Conservation (phyloP, 2,329 filamentous ascomycete species). For the Beauveria asiatica region DNA sequence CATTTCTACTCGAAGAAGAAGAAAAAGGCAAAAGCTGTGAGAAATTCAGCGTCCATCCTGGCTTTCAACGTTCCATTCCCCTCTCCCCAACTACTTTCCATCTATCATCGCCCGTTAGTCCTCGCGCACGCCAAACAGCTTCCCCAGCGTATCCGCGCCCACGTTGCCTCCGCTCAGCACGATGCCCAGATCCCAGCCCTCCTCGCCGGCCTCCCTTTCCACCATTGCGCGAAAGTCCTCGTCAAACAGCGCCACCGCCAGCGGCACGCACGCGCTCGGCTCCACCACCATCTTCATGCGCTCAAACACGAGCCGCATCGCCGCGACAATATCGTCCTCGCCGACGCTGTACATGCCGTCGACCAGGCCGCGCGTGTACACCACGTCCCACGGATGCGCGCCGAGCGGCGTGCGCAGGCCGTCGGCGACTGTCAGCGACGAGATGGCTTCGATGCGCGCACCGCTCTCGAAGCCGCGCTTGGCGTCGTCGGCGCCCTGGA, state of each 20-base stretch:
- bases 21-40: too few species aligned
- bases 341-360: conserved; percentile 61
- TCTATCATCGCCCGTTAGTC: too few species aligned
- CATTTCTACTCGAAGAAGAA: too few species aligned
- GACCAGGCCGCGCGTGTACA: conserved; percentile 60
- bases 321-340: conserved; percentile 72
- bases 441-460: conserved; percentile 57
- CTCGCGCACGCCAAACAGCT: conserved; percentile 32
- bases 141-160: conserved; percentile 43
- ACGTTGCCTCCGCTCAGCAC: conserved; percentile 56
- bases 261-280: conserved; percentile 73
- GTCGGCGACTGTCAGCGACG: conserved; percentile 76
- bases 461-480: conserved; percentile 59
- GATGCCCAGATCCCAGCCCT: conserved; percentile 63
- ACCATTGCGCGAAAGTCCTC: conserved; percentile 71
- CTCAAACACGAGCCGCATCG: conserved; percentile 74
- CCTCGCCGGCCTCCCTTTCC: conserved; percentile 58
- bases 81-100: too few species aligned
- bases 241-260: conserved; percentile 77
- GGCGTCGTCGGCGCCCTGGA: conserved; percentile 77
- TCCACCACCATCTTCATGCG: conserved; percentile 86
- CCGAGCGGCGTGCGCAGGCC: conserved; percentile 81
- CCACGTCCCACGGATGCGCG: conserved; percentile 63
- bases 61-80: too few species aligned
- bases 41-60: too few species aligned